Base-by-base conservation (phyloP, 2,329 filamentous ascomycete species). In the Nigrospora sphaerica region DNA sequence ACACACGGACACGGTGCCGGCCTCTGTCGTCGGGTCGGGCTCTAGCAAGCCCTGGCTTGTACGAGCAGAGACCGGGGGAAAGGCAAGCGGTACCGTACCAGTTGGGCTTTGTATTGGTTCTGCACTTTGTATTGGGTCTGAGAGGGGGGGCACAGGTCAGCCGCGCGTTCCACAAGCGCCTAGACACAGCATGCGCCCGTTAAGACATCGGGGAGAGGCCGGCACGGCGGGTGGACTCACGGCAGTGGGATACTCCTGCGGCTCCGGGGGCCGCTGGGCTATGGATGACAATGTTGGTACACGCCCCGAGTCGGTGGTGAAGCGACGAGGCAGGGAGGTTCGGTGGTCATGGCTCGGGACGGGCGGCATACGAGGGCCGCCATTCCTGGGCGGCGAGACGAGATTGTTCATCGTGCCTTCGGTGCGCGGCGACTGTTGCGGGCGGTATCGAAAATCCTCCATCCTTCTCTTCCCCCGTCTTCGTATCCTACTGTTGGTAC, bases 251-350 rank as follows among this genome's bases (percentile, higher is more conserved):
- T 77, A 77, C 52, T 80, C 77, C 58, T 75, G 72, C 47, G 68
- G 57, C 46, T 77, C 76, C 43, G 70, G 67, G 34, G 62, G 65
- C 52, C 74, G 73, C 56, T 72, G 71, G 40, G 77, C 74, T 62
- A 91, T 70, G 51, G 80, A 78, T 48, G 77, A 80, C 68, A 88
- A 72, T 63, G 86, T 88, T 66, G 86, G 85, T 68, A 92, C 73
- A 77, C 90, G 78, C 68, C 88, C 77, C 70, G 88, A 83, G 70
- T 95, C 95, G 48, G 91, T 93, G 53, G 92, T 97, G 70, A 97
- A 97, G 62, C 92, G 86, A 61, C 92, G 85, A 68, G 91, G 88
- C 63, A 97, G 75, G 57, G 83, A 83, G 52, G 81, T 80, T 67
- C 91, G 83, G 54, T 79, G 78, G 62, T 95, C 88, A 65, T 81